Evolutionary conservation across 768 basidiomycete species (phyloP).

Genomic region (Agrocybe pediades): DNA sequence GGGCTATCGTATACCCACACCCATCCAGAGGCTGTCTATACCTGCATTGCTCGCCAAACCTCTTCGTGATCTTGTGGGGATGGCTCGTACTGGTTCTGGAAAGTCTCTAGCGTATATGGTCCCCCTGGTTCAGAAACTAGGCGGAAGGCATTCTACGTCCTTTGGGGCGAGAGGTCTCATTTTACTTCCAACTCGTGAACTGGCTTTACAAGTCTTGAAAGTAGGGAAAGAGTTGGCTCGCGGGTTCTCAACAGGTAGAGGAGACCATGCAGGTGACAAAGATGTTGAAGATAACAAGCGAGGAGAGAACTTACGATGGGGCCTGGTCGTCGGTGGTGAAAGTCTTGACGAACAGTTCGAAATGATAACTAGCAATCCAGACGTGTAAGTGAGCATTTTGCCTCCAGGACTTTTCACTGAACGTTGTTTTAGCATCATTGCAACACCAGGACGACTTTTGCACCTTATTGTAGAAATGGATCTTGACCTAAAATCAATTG

Average conservation of each 20-base stretch:
- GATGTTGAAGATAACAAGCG: conserved; percentile 55
- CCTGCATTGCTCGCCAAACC: conserved; percentile 83
- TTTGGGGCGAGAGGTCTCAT: conserved; percentile 90
- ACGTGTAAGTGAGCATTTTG: conserved; percentile 67
- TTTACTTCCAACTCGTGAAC: conserved; percentile 88
- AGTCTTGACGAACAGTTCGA: conserved; percentile 95
- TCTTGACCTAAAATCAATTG: conserved; percentile 81
- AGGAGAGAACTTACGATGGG: conserved; percentile 79
- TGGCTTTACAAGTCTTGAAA: conserved; percentile 90
- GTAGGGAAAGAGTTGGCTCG: conserved; percentile 94
- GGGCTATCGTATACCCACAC: conserved; percentile 93
- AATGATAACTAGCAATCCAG: conserved; percentile 91
- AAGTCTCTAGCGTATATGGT: conserved; percentile 97
- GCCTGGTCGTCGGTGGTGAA: conserved; percentile 94
- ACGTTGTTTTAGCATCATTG: conserved; percentile 72
- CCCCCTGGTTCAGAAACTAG: conserved; percentile 85
- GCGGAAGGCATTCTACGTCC: conserved; percentile 73
- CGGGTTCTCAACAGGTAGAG: conserved; percentile 67
- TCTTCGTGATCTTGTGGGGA: conserved; percentile 92
- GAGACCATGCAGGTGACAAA: conserved; percentile 78
- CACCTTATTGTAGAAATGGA: conserved; percentile 98
- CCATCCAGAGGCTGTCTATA: conserved; percentile 90
- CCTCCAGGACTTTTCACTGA: conserved; percentile 7
- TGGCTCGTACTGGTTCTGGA: conserved; percentile 98
- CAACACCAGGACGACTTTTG: conserved; percentile 96